phyloP scores from a whole-genome alignment of 805 yeast species.

The Pichia nakasei region DNA sequence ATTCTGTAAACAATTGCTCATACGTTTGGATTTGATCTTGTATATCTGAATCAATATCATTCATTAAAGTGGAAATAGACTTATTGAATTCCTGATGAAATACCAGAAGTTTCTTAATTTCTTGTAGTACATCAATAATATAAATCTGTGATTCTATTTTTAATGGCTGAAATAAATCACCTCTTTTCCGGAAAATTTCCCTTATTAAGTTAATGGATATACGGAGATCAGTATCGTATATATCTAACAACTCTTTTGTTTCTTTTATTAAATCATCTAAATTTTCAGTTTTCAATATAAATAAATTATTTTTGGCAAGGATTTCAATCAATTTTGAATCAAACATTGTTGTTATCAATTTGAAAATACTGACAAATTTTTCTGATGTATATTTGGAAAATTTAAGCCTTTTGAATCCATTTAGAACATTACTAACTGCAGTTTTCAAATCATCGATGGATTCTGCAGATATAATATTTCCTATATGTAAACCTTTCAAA shows the following conservation, averaged over 20 bases:
- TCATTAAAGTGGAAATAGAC: not conserved
- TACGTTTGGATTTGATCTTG: not conserved
- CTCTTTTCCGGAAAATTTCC: conserved; percentile 65
- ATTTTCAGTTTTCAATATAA: conserved; percentile 33
- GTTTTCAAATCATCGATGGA: conserved; percentile 36
- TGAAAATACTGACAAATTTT: conserved; percentile 58
- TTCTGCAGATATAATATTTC: conserved; percentile 42
- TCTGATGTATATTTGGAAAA: conserved; percentile 52
- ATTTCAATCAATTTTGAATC: conserved; percentile 34
- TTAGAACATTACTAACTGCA: conserved; percentile 41
- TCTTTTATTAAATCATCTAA: conserved; percentile 29
- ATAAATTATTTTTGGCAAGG: conserved; percentile 31
- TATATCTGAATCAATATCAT: not conserved
- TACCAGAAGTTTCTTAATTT: not conserved
- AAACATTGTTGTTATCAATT: conserved; percentile 53
- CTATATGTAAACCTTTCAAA: conserved; percentile 62
- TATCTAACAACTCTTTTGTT: conserved; percentile 29
- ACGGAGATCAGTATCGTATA: conserved; percentile 55
- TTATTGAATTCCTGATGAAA: not conserved
- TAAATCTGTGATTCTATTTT: conserved; percentile 39
- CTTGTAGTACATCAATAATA: not conserved
- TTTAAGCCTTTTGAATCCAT: conserved; percentile 56
- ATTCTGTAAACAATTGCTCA: conserved; percentile 2
- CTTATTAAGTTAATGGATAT: conserved; percentile 61
- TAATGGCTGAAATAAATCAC: conserved; percentile 60